Conservation (phyloP, 169 alveolate species). For the Theileria equi region DNA sequence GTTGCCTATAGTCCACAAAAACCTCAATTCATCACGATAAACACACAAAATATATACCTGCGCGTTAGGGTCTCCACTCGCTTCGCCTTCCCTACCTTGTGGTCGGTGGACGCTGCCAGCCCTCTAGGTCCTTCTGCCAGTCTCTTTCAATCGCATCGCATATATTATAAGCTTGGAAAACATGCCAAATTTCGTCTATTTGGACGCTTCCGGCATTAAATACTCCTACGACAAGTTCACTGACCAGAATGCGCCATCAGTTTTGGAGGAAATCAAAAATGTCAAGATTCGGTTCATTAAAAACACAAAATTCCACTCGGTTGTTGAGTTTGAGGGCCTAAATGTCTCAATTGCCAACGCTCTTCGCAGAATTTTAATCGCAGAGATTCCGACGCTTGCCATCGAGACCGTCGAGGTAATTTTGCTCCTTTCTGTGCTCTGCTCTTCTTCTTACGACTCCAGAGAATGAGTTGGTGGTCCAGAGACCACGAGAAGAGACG, state of each 20-base stretch:
- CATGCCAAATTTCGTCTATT: constrained; percentile 41
- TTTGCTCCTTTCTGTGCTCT: background rate
- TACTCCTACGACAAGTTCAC: constrained; percentile 26
- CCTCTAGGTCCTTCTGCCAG: no score
- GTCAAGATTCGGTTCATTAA: constrained; percentile 63
- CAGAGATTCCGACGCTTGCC: constrained; percentile 97
- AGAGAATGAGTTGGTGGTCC: background rate
- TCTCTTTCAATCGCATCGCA: no score
- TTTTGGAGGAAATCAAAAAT: constrained; percentile 49
- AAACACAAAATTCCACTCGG: constrained; percentile 58
- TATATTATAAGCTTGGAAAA: no score
- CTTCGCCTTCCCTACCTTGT: no score
- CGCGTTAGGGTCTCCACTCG: no score
- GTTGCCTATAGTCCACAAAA: no score
- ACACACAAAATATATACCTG: no score
- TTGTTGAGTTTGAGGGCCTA: constrained; percentile 81
- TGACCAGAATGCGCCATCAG: constrained; percentile 19
- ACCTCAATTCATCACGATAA: no score
- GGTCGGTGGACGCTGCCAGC: no score
- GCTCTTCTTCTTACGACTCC: background rate
- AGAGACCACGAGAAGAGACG: no score
- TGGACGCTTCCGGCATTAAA: constrained; percentile 61
- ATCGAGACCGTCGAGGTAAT: constrained; percentile 86
- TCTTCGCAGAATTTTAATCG: constrained; percentile 90
- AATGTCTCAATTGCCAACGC: constrained; percentile 94